phyloP scores from a whole-genome alignment of 345 rosid species.

The Pseudoturritis turrita region DNA sequence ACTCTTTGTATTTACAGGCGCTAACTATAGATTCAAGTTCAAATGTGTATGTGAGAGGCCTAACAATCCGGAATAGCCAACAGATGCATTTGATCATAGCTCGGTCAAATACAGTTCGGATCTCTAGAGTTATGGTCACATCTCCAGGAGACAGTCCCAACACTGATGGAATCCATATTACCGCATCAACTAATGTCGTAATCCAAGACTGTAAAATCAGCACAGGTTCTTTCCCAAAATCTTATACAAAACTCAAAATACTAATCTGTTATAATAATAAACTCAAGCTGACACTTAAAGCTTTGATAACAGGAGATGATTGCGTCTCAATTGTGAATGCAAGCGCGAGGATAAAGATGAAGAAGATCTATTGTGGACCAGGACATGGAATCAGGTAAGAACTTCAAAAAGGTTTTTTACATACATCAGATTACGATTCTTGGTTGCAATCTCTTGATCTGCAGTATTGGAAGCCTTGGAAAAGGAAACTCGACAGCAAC shows the following conservation, averaged over 20 bases:
- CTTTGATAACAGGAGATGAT: slow-evolving; percentile 74
- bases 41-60: slow-evolving; percentile 57
- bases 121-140: slow-evolving; percentile 61
- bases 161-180: slow-evolving; percentile 93
- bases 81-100: slow-evolving; percentile 91
- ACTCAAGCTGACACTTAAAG: background rate
- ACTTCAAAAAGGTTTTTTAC: background rate
- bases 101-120: slow-evolving; percentile 51
- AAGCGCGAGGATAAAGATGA: slow-evolving; percentile 78
- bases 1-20: slow-evolving; percentile 51
- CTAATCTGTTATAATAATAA: background rate
- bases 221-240: slow-evolving; percentile 56
- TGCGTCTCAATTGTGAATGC: slow-evolving; percentile 87
- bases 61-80: slow-evolving; percentile 88
- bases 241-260: background rate
- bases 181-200: slow-evolving; percentile 66
- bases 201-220: slow-evolving; percentile 89
- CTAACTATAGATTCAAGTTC: slow-evolving; percentile 93
- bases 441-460: background rate
- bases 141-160: slow-evolving; percentile 94
- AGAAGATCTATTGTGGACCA: slow-evolving; percentile 84
- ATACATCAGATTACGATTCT: background rate
- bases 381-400: slow-evolving; percentile 93
- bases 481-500: slow-evolving; percentile 68
- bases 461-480: slow-evolving; percentile 95